Conservation (phyloP, 176 grass and related monocot species). For the Ampelocalamus luodianensis region DNA sequence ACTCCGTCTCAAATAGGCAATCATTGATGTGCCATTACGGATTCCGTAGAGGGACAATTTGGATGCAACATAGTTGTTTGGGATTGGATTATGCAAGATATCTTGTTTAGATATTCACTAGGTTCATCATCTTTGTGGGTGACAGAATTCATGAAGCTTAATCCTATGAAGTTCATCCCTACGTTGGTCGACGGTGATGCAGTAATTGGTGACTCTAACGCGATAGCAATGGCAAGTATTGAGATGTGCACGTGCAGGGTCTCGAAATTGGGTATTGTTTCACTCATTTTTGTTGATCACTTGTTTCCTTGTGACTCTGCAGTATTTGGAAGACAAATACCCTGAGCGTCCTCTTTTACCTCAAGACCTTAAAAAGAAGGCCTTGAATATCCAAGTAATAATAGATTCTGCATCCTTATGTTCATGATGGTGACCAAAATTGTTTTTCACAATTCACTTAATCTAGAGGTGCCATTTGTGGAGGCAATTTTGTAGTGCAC, state of each 20-base stretch:
- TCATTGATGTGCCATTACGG: background rate
- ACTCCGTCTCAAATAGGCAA: background rate
- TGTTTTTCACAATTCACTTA: background rate
- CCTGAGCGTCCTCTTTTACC: conserved; percentile 47
- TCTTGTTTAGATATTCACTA: background rate
- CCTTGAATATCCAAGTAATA: conserved; percentile 57
- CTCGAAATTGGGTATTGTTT: background rate
- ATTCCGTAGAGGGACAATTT: background rate
- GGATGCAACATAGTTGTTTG: background rate
- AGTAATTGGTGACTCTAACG: conserved; percentile 51
- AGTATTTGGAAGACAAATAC: conserved; percentile 66
- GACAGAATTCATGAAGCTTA: conserved; percentile 59
- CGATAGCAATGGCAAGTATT: conserved; percentile 49
- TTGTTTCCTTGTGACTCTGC: conserved; percentile 13
- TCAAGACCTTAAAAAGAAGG: conserved; percentile 48
- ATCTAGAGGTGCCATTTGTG: background rate
- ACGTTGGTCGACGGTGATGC: conserved; percentile 10
- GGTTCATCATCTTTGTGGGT: conserved; percentile 16
- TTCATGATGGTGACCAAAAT: background rate
- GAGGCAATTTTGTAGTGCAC: background rate
- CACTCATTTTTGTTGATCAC: background rate
- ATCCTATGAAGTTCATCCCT: conserved; percentile 61
- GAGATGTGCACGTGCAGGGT: background rate
- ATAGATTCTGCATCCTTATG: background rate
- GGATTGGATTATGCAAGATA: background rate